These are phyloP conservation scores for Aegilops speltoides DNA, from an alignment of 176 grass and related monocot genomes.

Conservation along the genomic window DNA sequence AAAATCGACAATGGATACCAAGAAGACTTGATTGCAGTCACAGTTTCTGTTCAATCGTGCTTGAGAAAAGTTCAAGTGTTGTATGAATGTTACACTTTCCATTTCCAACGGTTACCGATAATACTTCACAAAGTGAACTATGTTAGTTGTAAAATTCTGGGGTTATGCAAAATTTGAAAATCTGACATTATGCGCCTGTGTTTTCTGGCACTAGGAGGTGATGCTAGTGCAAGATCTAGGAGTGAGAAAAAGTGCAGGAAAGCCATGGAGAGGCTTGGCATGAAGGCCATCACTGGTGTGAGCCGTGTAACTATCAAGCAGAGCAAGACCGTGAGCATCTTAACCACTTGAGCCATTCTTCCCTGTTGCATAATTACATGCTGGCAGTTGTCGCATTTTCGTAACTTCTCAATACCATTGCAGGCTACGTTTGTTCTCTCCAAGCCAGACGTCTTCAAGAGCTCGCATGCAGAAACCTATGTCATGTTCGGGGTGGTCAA, in stretches of 20 bases:
- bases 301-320: conserved; percentile 42
- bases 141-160: neutral
- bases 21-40: neutral
- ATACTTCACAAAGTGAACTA: neutral
- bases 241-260: conserved; percentile 39
- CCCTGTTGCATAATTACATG: neutral
- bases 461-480: conserved; percentile 15
- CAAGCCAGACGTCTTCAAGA: conserved; percentile 32
- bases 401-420: neutral
- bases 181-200: neutral
- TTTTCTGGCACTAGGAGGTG: conserved; percentile 16
- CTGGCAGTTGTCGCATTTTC: neutral
- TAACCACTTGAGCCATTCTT: neutral
- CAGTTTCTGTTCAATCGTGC: neutral
- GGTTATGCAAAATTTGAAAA: neutral
- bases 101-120: neutral
- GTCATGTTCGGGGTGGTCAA: conserved; percentile 22
- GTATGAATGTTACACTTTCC: neutral
- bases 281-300: conserved; percentile 34
- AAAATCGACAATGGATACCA: neutral
- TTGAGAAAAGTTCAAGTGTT: neutral
- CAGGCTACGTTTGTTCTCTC: conserved; percentile 20
- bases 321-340: conserved; percentile 39
- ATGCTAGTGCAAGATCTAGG: conserved; percentile 31
- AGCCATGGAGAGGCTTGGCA: conserved; percentile 38